These are phyloP conservation scores for Nakazawaea molendinolei DNA, from an alignment of 805 yeast species.

Conservation along the genomic window DNA sequence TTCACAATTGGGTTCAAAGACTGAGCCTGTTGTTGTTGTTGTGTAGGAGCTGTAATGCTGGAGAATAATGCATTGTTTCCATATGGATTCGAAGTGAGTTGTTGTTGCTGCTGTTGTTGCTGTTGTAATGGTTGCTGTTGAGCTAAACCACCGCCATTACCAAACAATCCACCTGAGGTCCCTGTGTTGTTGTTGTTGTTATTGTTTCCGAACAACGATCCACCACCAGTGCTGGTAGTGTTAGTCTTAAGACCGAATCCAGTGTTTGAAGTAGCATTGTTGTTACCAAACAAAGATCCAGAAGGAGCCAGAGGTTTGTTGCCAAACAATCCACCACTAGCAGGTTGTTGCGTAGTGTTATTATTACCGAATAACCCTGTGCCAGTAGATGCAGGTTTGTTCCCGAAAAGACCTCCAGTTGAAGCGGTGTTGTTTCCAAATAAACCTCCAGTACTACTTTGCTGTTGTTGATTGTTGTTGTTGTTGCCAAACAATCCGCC, in stretches of 20 bases:
- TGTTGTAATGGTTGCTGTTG: constrained; percentile 22
- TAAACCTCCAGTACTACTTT: constrained; percentile 26
- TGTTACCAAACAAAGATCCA: constrained; percentile 30
- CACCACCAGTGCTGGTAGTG: constrained; percentile 11
- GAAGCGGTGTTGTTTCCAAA: constrained; percentile 27
- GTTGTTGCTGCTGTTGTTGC: constrained; percentile 25
- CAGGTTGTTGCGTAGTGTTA: constrained; percentile 10
- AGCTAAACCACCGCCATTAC: constrained; percentile 14
- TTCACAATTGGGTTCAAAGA: constrained; percentile 32
- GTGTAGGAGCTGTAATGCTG: constrained; percentile 28
- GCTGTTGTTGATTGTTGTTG: constrained; percentile 7
- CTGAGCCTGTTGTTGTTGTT: constrained; percentile 20
- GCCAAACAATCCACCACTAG: constrained; percentile 15
- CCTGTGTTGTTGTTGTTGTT: constrained; percentile 7
- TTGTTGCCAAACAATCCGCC: constrained; percentile 23
- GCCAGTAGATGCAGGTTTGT: constrained; percentile 13
- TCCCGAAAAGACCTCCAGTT: constrained; percentile 23
- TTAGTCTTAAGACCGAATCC: constrained; percentile 19
- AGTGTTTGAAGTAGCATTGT: too few relatives aligned
- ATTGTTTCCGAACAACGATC: constrained; percentile 13
- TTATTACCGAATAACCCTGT: constrained; percentile 24
- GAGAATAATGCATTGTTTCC: constrained; percentile 68
- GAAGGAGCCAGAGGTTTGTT: constrained; percentile 15
- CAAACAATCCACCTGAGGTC: constrained; percentile 9
- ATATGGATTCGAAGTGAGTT: constrained; percentile 57